These are phyloP conservation scores for Gardenia jasminoides DNA, from an alignment of 257 asterid species.

Conservation along the genomic window DNA sequence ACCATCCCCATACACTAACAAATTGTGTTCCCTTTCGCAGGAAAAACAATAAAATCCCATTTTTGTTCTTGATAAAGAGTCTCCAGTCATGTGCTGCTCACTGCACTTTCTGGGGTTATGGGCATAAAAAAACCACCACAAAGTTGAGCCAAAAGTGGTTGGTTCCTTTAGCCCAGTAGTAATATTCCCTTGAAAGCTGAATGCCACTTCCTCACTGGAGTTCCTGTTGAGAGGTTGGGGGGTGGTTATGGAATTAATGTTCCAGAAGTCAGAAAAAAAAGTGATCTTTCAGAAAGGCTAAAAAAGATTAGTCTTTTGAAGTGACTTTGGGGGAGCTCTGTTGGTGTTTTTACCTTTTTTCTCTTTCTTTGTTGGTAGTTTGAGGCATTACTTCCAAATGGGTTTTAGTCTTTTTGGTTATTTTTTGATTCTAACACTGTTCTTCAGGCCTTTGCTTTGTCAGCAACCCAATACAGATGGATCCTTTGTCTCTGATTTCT, in stretches of 20 bases:
- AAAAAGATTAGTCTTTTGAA: neutral
- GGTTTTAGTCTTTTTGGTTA: constrained; percentile 47
- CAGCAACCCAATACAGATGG: constrained; percentile 75
- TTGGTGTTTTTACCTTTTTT: constrained; percentile 7
- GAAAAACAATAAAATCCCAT: neutral
- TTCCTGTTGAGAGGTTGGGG: constrained; percentile 10
- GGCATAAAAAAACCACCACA: constrained; percentile 19
- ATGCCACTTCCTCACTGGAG: constrained; percentile 14
- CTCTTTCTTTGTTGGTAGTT: constrained; percentile 12
- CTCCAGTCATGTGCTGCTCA: constrained; percentile 18
- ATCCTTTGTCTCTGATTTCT: constrained; percentile 59
- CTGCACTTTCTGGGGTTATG: constrained; percentile 24
- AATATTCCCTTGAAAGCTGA: constrained; percentile 16
- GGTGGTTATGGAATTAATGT: constrained; percentile 18
- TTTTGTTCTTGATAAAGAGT: constrained; percentile 5
- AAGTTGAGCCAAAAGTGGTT: constrained; percentile 17
- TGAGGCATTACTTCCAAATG: constrained; percentile 40
- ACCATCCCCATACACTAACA: neutral
- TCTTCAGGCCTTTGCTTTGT: constrained; percentile 47
- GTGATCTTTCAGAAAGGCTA: neutral
- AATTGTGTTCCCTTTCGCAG: neutral
- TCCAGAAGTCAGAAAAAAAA: constrained; percentile 13
- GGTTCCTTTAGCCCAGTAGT: constrained; percentile 15
- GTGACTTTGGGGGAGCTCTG: constrained; percentile 3
- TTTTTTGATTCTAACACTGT: constrained; percentile 43